A percentile compares a stretch with the other conserved stretches of the same genome.
Conservation (phyloP, 257 asterid species). For the Gynochthodes officinalis region DNA sequence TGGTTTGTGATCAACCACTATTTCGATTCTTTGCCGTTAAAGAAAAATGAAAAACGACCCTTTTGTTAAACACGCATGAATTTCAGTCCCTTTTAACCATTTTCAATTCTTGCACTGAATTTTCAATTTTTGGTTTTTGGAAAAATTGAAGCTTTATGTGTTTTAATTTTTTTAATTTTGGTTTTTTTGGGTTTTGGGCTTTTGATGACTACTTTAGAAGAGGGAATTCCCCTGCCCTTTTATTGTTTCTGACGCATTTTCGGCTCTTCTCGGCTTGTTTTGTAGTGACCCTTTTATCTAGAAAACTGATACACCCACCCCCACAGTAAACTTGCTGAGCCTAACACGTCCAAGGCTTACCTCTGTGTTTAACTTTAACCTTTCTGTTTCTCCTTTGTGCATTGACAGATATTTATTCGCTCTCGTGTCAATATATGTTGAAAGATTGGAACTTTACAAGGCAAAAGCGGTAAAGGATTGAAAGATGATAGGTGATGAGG, state of each 20-base stretch:
- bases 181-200: background rate
- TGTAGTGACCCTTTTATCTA: conserved; percentile 1
- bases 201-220: background rate
- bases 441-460: conserved; percentile 12
- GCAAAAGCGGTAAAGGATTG: background rate
- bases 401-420: conserved; percentile 1
- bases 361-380: conserved; percentile 9
- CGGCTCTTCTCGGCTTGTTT: background rate
- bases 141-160: background rate
- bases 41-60: background rate
- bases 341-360: conserved; percentile 12
- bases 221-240: background rate
- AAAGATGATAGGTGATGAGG: conserved; percentile 41
- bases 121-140: background rate
- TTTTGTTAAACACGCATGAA: background rate
- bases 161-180: too few species aligned
- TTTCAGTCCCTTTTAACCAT: background rate
- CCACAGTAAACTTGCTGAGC: background rate
- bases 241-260: conserved; percentile 9
- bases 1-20: conserved; percentile 7
- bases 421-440: background rate
- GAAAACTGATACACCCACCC: conserved; percentile 6
- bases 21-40: background rate
- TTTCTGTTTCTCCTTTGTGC: background rate
- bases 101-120: background rate